Percentiles rank a stretch among this genome's conserved stretches.
These are phyloP conservation scores for Ogataea pini DNA, from an alignment of 805 yeast genomes.

Conservation along the genomic window DNA sequence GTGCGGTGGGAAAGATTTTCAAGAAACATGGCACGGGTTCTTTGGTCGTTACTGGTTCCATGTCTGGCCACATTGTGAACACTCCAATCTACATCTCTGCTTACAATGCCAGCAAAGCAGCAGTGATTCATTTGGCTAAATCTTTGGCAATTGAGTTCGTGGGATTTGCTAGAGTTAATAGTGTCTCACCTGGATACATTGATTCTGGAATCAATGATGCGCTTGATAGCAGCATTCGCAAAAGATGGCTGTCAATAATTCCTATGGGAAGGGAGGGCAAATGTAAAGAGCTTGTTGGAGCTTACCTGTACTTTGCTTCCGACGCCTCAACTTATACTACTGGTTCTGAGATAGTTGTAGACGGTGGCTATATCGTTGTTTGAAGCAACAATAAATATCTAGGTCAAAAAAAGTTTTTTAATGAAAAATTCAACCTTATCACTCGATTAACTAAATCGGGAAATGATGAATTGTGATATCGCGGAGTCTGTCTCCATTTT, in stretches of 20 bases:
- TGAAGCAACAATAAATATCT: background rate
- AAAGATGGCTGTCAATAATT: conserved; percentile 34
- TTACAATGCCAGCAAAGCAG: conserved; percentile 52
- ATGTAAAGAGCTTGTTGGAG: conserved; percentile 52
- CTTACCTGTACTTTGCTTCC: conserved; percentile 52
- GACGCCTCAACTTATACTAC: conserved; percentile 54
- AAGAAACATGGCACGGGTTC: conserved; percentile 49
- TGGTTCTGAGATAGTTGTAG: conserved; percentile 50
- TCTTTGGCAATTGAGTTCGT: conserved; percentile 51
- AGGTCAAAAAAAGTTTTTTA: background rate
- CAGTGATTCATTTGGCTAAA: conserved; percentile 47
- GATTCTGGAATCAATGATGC: conserved; percentile 43
- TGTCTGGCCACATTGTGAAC: conserved; percentile 56
- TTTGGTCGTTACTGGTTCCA: conserved; percentile 53
- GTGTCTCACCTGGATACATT: conserved; percentile 27
- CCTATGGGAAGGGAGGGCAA: conserved; percentile 54
- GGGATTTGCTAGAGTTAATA: conserved; percentile 47
- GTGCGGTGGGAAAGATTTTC: conserved; percentile 49
- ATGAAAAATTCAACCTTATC: conserved; percentile 3
- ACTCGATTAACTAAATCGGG: background rate
- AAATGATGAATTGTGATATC: too few relatives aligned
- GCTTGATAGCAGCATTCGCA: conserved; percentile 19
- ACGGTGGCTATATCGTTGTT: conserved; percentile 49
- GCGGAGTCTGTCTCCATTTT: too few relatives aligned
- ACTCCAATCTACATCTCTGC: conserved; percentile 53